Conservation (phyloP, 2,329 filamentous ascomycete species). For the Pseudogymnoascus sp. region DNA sequence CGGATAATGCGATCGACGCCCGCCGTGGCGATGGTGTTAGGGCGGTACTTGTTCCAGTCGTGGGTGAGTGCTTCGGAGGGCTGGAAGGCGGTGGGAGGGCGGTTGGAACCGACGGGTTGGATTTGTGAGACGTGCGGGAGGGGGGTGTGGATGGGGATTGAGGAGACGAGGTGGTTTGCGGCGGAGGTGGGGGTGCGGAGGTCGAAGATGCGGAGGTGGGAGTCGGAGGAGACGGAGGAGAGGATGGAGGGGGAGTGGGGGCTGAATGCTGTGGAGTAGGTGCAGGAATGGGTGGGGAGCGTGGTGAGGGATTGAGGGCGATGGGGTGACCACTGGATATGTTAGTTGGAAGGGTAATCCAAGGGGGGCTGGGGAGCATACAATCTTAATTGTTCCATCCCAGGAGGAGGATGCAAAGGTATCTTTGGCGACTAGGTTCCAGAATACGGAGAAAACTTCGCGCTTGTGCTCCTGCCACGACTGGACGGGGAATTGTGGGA, state of each 20-base stretch:
- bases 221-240: slow-evolving; percentile 83
- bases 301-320: slow-evolving; percentile 69
- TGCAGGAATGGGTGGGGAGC: slow-evolving; percentile 85
- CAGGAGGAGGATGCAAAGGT: slow-evolving; percentile 87
- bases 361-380: slow-evolving; percentile 30
- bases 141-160: slow-evolving; percentile 67
- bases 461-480: slow-evolving; percentile 90
- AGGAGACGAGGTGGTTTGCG: slow-evolving; percentile 76
- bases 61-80: slow-evolving; percentile 75
- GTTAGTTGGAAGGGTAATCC: not conserved
- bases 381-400: slow-evolving; percentile 92
- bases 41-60: slow-evolving; percentile 98
- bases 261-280: slow-evolving; percentile 86
- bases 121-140: not conserved
- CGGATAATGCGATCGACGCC: slow-evolving; percentile 84
- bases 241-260: slow-evolving; percentile 81
- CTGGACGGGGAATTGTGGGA: slow-evolving; percentile 77
- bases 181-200: slow-evolving; percentile 78
- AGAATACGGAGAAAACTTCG: slow-evolving; percentile 86
- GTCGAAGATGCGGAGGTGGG: slow-evolving; percentile 84
- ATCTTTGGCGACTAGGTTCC: slow-evolving; percentile 87
- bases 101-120: slow-evolving; percentile 20
- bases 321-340: slow-evolving; percentile 70
- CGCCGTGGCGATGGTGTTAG: slow-evolving; percentile 75
- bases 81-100: slow-evolving; percentile 24